Conservation (phyloP, 495 filamentous ascomycete species). For the Penicillium alfredii region DNA sequence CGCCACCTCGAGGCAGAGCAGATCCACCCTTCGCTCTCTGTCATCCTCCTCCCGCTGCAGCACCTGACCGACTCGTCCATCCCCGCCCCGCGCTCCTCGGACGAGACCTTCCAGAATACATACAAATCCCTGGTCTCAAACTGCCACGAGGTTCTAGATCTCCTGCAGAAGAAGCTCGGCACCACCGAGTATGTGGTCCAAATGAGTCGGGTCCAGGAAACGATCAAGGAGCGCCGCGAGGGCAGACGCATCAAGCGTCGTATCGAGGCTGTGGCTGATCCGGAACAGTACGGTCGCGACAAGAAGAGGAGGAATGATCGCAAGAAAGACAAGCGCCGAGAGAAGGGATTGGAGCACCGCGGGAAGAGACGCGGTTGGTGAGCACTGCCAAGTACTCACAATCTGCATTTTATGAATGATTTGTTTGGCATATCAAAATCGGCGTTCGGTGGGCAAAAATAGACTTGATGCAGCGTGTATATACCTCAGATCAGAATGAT, state of each 20-base stretch:
- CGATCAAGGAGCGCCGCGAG: constrained; percentile 61
- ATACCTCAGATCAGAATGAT: constrained; percentile 15
- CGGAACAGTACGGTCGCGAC: constrained; percentile 67
- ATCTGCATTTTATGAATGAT: constrained; percentile 19
- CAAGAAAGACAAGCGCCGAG: constrained; percentile 78
- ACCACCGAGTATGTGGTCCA: constrained; percentile 66
- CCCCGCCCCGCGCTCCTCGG: constrained; percentile 55
- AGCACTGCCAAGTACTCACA: constrained; percentile 5
- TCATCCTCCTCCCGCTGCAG: constrained; percentile 72
- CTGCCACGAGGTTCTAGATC: constrained; percentile 65
- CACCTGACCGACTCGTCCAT: constrained; percentile 78
- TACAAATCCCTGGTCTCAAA: constrained; percentile 63
- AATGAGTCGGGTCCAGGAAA: constrained; percentile 61
- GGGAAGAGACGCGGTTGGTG: constrained; percentile 66
- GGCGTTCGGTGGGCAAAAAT: constrained; percentile 22
- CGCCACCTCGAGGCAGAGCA: constrained; percentile 50
- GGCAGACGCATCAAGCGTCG: constrained; percentile 73
- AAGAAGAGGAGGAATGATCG: constrained; percentile 83
- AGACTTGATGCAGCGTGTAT: constrained; percentile 7
- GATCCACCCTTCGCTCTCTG: constrained; percentile 51
- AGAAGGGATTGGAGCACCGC: constrained; percentile 62
- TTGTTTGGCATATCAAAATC: constrained; percentile 24
- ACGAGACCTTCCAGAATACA: constrained; percentile 58
- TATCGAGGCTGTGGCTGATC: constrained; percentile 75
- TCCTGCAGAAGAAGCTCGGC: constrained; percentile 78